Percentiles rank a stretch among this genome's conserved stretches.
These are phyloP conservation scores for Galerina sulciceps DNA, from an alignment of 768 basidiomycete species.

Conservation along the genomic window DNA sequence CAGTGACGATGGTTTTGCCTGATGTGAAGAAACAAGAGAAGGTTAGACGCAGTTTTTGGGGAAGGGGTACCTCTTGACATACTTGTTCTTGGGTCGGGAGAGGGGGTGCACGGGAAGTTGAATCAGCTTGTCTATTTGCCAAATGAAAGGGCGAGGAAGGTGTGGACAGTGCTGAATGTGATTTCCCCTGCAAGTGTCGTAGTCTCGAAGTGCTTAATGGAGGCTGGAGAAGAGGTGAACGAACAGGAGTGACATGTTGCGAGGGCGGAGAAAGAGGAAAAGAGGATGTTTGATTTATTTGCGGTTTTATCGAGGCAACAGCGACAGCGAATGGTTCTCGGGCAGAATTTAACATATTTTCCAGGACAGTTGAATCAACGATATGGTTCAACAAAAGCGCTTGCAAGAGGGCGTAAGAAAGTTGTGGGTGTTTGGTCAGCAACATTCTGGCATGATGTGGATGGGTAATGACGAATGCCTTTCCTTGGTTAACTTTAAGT, in stretches of 20 bases:
- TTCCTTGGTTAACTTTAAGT: background rate
- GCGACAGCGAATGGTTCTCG: slow-evolving; percentile 23
- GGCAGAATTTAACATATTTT: slow-evolving; percentile 61
- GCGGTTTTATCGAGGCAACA: slow-evolving; percentile 15
- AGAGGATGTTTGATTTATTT: slow-evolving; percentile 26
- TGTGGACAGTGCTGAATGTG: slow-evolving; percentile 20
- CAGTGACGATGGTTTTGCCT: slow-evolving; percentile 30
- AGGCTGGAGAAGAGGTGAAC: slow-evolving; percentile 34
- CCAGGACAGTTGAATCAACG: slow-evolving; percentile 84
- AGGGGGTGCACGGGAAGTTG: slow-evolving; percentile 31
- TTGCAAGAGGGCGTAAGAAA: slow-evolving; percentile 96
- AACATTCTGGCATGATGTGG: slow-evolving; percentile 88
- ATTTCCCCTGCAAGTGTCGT: slow-evolving; percentile 34
- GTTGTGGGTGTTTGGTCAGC: slow-evolving; percentile 85
- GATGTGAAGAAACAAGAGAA: slow-evolving; percentile 31
- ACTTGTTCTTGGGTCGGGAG: slow-evolving; percentile 33
- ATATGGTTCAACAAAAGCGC: slow-evolving; percentile 92
- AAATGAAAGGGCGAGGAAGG: slow-evolving; percentile 33
- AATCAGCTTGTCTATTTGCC: slow-evolving; percentile 29
- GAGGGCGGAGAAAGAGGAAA: slow-evolving; percentile 36
- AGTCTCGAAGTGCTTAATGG: slow-evolving; percentile 34
- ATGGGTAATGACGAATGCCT: slow-evolving; percentile 92
- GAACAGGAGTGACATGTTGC: slow-evolving; percentile 49
- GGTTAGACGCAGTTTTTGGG: slow-evolving; percentile 24
- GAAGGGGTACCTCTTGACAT: slow-evolving; percentile 27